These are phyloP conservation scores for Naganishia vaughanmartiniae DNA, from an alignment of 768 basidiomycete species.

Conservation along the genomic window DNA sequence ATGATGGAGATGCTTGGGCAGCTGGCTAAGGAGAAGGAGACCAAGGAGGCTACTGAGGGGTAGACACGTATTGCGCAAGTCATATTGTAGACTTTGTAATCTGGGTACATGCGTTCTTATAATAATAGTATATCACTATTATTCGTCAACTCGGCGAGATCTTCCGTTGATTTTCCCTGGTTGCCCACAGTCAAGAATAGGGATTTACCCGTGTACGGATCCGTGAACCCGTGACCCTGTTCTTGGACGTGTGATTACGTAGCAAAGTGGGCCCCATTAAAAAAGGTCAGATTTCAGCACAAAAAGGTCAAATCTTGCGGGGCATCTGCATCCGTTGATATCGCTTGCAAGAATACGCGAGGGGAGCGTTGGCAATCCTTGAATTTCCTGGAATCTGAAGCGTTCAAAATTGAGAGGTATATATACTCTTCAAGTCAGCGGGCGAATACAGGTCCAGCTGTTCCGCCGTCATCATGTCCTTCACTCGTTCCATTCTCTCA, in stretches of 20 bases:
- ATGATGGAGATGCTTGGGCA: conserved; percentile 37
- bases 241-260: conserved; percentile 7
- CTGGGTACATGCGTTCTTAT: too few relatives aligned
- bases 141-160: neutral
- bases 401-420: neutral
- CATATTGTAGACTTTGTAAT: neutral
- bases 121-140: neutral
- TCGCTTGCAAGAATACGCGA: neutral
- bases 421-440: neutral
- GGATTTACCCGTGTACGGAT: neutral
- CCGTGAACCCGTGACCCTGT: too few relatives aligned
- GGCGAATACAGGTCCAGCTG: neutral
- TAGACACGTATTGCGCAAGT: neutral
- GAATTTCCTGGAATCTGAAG: neutral
- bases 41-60: neutral
- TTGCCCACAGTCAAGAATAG: neutral
- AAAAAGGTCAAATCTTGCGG: conserved; percentile 18
- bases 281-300: neutral
- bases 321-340: neutral
- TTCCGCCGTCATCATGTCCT: neutral
- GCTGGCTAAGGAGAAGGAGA: neutral
- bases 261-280: neutral
- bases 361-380: conserved; percentile 7
- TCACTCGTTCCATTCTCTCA: neutral
- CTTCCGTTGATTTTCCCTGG: neutral